Conservation (phyloP, 495 filamentous ascomycete species). For the Durotheca rogersii region DNA sequence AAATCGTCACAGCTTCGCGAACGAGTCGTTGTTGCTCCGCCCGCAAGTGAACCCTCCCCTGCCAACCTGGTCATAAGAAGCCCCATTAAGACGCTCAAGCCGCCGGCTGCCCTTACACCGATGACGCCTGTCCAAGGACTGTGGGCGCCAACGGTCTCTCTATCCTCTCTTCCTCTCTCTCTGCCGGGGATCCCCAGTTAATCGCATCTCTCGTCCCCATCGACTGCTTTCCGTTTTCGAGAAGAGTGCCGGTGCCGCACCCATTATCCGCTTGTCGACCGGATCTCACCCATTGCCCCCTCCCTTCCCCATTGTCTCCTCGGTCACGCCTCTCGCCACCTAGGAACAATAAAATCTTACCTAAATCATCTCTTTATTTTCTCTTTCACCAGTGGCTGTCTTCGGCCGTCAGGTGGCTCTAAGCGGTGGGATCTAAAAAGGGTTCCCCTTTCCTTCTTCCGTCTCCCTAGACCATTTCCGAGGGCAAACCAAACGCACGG, state of each 20-base stretch:
- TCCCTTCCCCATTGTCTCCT: not conserved
- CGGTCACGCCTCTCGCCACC: not conserved
- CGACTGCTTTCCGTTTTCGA: not conserved
- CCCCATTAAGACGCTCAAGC: slow-evolving; percentile 29
- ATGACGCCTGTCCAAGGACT: slow-evolving; percentile 24
- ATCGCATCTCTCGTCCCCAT: not conserved
- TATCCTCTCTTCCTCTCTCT: slow-evolving; percentile 5
- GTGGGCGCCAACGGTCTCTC: slow-evolving; percentile 13
- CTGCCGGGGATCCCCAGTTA: slow-evolving; percentile 6
- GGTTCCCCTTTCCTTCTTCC: not conserved
- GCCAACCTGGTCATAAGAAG: slow-evolving; percentile 21
- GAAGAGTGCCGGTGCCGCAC: not conserved
- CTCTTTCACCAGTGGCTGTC: not conserved
- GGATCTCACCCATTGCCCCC: not conserved
- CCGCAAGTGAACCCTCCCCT: slow-evolving; percentile 11
- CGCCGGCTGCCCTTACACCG: slow-evolving; percentile 13
- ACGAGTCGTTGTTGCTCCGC: slow-evolving; percentile 13
- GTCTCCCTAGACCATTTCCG: not conserved
- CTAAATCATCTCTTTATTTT: not conserved
- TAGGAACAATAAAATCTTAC: not conserved
- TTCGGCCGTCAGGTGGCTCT: slow-evolving; percentile 3
- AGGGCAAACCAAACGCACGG: not conserved
- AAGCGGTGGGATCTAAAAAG: not conserved
- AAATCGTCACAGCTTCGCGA: slow-evolving; percentile 2
- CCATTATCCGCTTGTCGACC: not conserved